Conservation (phyloP, 129 eudicot species). For the Centaurea solstitialis region DNA sequence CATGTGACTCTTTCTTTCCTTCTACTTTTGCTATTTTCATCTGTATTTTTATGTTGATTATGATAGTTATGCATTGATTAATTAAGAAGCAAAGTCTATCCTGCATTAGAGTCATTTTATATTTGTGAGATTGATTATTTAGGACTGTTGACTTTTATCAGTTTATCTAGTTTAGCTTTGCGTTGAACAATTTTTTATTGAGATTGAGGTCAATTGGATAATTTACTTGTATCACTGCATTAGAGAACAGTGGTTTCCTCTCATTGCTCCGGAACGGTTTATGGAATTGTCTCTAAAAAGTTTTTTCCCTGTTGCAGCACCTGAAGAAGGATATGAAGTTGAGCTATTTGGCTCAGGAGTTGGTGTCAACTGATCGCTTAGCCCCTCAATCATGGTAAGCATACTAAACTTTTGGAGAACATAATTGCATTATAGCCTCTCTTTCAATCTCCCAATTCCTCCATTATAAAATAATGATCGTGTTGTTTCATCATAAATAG, state of each 20-base stretch:
- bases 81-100: too few species aligned
- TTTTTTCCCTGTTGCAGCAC: slow-evolving; percentile 52
- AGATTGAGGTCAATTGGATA: not conserved
- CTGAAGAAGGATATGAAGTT: slow-evolving; percentile 95
- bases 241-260: not conserved
- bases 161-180: too few species aligned
- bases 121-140: too few species aligned
- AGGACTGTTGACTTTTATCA: too few species aligned
- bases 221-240: not conserved
- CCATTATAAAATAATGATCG: too few species aligned
- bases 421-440: too few species aligned
- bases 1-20: too few species aligned
- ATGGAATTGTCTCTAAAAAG: not conserved
- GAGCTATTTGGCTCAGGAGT: slow-evolving; percentile 96
- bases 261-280: not conserved
- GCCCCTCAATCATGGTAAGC: slow-evolving; percentile 95
- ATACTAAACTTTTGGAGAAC: not conserved
- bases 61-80: too few species aligned
- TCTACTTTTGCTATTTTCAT: too few species aligned
- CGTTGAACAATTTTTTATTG: not conserved
- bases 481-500: not conserved
- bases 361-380: slow-evolving; percentile 90
- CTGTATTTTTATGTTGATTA: too few species aligned
- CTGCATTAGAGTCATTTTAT: too few species aligned
- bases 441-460: too few species aligned